These are phyloP conservation scores for Lunularia cruciata DNA, from an alignment of 225 moss, liverwort and hornwort genomes.

Conservation along the genomic window DNA sequence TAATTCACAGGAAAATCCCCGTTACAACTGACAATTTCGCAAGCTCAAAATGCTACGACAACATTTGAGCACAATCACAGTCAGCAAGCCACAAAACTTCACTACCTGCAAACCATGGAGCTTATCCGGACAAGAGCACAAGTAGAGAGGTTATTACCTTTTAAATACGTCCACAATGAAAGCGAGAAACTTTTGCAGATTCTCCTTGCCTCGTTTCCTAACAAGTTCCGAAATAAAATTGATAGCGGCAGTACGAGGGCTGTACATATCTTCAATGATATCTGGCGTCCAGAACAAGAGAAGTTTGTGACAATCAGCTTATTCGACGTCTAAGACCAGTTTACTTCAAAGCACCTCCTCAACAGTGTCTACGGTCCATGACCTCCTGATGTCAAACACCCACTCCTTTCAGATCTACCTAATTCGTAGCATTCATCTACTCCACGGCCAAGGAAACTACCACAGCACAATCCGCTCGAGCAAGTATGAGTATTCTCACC, in stretches of 20 bases:
- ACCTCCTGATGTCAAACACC: background rate
- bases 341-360: too few relatives aligned
- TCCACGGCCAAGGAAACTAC: too few relatives aligned
- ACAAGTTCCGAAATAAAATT: constrained; percentile 97
- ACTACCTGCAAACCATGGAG: background rate
- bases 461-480: too few relatives aligned
- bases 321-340: too few relatives aligned
- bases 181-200: constrained; percentile 83
- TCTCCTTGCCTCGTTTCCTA: constrained; percentile 96
- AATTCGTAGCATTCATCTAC: background rate
- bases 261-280: constrained; percentile 99
- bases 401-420: background rate
- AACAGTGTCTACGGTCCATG: too few relatives aligned
- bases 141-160: constrained; percentile 44
- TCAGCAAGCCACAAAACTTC: background rate
- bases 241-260: constrained; percentile 97
- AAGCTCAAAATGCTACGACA: too few relatives aligned
- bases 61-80: too few relatives aligned
- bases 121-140: too few relatives aligned
- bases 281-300: constrained; percentile 45
- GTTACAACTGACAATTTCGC: too few relatives aligned
- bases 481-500: constrained; percentile 49
- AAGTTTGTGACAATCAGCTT: background rate
- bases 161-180: constrained; percentile 95
- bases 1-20: too few relatives aligned